Evolutionary conservation across 1,284 basidiomycete genomes (phyloP), one percentile per base, ranked within the genome.

Genomic region (Puccinia hordei): DNA sequence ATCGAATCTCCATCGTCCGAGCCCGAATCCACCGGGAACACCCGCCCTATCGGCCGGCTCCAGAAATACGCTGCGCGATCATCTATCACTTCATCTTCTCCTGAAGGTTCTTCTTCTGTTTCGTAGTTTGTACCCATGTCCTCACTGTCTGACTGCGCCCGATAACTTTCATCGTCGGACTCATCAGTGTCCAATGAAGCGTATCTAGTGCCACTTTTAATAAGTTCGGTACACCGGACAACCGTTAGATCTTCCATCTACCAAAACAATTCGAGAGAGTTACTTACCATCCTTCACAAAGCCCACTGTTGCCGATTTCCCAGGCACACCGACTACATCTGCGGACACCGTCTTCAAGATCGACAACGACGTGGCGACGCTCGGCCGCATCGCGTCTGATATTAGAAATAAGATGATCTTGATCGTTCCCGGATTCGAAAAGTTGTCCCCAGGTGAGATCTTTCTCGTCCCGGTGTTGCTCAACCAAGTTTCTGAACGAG

Each of bases 221-320:
- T 38, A 12, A n/a, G 12, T 6, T 41, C 38, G 38, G 38, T 15
- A 55, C 15, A 53, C 8, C n/a, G 33, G 46, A 49, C 24, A 55
- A 13, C 8, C 4, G 12, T 68, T 19, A 33, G 44, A 17, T 41
- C 22, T 3, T 1, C 8, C 22, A 3, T 49, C 13, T 49, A 13
- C 6, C 5, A 35, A 51, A 19, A 72, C 22, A 17, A 33, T 22
- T 33, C 33, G 1, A 27, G 30, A 66, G 19, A 19, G 49, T 51
- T 44, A 68, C 76, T 78, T n/a, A 78, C 76, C 76, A 78, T 78
- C 76, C 76, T 35, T 53, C 53, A 38, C 76, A 78, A 22, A 71
- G 57, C 27, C 66, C 76, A 49, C 33, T 57, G n/a, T 51, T 9
- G 24, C 65, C 76, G 10, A 78, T 78, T 69, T 69, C 76, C 76